Evolutionary conservation across 192 early-diverging fungal species (phyloP).

Genomic region (Kappamyces sp.): DNA sequence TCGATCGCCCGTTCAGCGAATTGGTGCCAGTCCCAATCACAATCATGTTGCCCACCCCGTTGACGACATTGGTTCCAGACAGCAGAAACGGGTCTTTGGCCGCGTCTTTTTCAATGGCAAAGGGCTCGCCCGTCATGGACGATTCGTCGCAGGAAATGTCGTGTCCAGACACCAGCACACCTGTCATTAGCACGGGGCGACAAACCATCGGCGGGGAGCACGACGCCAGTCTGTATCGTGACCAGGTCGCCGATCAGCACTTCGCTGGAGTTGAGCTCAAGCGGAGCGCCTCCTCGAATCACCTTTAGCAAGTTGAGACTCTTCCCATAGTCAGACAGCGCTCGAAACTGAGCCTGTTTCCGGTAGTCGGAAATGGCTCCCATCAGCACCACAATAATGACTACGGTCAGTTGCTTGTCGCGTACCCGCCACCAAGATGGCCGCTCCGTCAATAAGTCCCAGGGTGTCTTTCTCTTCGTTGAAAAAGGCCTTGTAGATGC

Average conservation of each 20-base stretch:
- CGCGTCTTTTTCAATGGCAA: conserved; percentile 70
- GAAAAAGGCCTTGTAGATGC: conserved; percentile 73
- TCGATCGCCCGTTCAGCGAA: conserved; percentile 81
- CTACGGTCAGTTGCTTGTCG: conserved; percentile 35
- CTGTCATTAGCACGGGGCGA: too few relatives aligned
- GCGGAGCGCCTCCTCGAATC: conserved; percentile 65
- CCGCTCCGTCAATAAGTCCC: conserved; percentile 59
- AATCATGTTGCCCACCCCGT: conserved; percentile 81
- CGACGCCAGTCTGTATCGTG: conserved; percentile 82
- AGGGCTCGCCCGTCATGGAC: conserved; percentile 86
- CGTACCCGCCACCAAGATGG: conserved; percentile 66
- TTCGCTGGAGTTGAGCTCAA: conserved; percentile 70
- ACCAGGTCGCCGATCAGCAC: conserved; percentile 88
- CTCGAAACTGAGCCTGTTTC: conserved; percentile 50
- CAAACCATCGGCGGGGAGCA: conserved; percentile 86
- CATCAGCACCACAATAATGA: conserved; percentile 83
- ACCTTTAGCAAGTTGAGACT: conserved; percentile 39
- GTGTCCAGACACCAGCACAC: conserved; percentile 65
- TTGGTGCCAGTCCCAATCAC: conserved; percentile 78
- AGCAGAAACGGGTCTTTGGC: conserved; percentile 80
- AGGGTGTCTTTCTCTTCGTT: conserved; percentile 58
- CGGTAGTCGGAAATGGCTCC: conserved; percentile 72
- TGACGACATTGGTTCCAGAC: conserved; percentile 85
- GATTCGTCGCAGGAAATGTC: conserved; percentile 85
- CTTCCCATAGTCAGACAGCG: conserved; percentile 37